Base-by-base conservation (phyloP, 306 rosid species). In the Medicago ruthenica region DNA sequence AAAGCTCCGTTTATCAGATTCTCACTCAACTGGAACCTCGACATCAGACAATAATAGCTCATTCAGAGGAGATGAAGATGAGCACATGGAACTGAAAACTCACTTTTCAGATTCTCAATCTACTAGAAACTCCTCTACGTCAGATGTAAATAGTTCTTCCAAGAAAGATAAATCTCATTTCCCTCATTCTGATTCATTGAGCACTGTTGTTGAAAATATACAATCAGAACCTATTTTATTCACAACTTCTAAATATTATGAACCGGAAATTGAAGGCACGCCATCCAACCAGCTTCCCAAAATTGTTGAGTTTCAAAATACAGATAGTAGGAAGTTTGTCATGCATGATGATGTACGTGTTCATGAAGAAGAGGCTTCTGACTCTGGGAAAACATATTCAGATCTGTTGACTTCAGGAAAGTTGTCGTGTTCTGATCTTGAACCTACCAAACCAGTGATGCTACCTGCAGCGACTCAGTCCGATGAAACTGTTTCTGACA, bases 101-200 rank as follows among this genome's bases (percentile, higher is more conserved):
- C 96, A 76, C 76, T 82, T 85, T 75, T 84, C 88, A 12, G 92
- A 88, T 82, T 80, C 90, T 70, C 97, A 59, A 72, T 95, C 96
- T 76, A 47, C 77, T 73, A 89, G 78, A 66, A 89, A 88, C 81
- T 87, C 91, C 65, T 85, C 89, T 69, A 67, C 24, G 11, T 84
- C 91, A 73, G 89, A 92, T 15, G 82, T 87, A 61, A 87, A 81
- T 78, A 76, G 77, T 83, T 83, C 85, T 16, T 80, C 70, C 70
- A 79, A 75, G 83, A 89, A 83, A 75, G 83, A 85, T 55, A 78
- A 79, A 76, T 84, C 92, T 9, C 55, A 81, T 87, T 80, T 82
- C 71, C 75, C 85, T 1, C 84, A 45, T 27, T 27, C 31, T 27
- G 31, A 27, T 27, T 27, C 31, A 27, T 27, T 27, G 31, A 27